A percentile compares a stretch with the other conserved stretches of the same genome.
Conservation (phyloP, 306 rosid species). For the Pyrus pyrifolia region DNA sequence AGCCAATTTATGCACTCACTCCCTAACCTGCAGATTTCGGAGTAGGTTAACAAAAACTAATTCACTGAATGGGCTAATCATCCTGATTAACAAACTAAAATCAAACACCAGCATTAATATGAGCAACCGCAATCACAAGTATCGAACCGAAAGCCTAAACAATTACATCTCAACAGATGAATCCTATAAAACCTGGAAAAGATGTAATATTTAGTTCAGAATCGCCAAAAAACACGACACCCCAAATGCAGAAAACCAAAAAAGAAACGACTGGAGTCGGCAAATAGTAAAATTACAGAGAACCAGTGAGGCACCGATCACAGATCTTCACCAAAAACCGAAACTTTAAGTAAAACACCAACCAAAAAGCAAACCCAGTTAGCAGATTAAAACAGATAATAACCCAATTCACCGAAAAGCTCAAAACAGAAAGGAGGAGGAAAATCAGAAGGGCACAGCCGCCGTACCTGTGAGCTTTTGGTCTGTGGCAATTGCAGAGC, state of each 20-base stretch:
- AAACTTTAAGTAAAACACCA: background rate
- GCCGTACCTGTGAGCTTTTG: slow-evolving; percentile 26
- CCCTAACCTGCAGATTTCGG: slow-evolving; percentile 24
- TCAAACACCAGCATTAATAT: background rate
- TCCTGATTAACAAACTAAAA: background rate
- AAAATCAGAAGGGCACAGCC: background rate
- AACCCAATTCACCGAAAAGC: background rate
- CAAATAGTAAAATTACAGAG: background rate
- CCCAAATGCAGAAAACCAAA: background rate
- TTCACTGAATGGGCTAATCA: background rate
- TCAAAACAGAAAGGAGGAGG: background rate
- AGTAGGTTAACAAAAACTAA: background rate
- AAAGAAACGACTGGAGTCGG: background rate
- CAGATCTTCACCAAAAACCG: background rate
- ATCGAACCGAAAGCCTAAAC: background rate
- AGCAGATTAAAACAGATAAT: background rate
- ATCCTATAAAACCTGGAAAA: background rate
- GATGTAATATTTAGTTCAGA: background rate
- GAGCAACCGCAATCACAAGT: slow-evolving; percentile 1
- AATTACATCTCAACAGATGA: background rate
- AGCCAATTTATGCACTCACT: slow-evolving; percentile 19
- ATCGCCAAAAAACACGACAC: background rate
- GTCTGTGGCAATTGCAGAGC: background rate
- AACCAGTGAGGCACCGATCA: background rate
- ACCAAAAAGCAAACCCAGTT: background rate